These are phyloP conservation scores for Saturnispora bothae DNA, from an alignment of 805 yeast species.

Conservation along the genomic window DNA sequence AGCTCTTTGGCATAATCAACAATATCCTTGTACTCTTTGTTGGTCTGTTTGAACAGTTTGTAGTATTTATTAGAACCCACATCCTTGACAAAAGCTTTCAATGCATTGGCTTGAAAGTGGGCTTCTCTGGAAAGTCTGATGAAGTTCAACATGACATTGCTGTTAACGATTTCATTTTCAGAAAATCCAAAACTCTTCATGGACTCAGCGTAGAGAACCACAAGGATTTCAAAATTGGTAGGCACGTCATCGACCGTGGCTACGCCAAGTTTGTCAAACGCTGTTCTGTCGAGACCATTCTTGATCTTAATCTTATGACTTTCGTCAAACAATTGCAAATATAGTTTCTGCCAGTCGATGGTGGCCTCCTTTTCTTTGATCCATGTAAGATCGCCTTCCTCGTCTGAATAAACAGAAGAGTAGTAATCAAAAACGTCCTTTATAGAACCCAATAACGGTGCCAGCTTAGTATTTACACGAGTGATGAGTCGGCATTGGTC, in stretches of 20 bases:
- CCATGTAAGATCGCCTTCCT: constrained; percentile 24
- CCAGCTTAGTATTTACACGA: constrained; percentile 40
- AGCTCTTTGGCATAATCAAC: constrained; percentile 11
- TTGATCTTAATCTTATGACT: constrained; percentile 17
- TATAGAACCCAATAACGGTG: constrained; percentile 28
- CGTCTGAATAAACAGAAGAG: constrained; percentile 27
- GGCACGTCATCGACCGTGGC: constrained; percentile 6
- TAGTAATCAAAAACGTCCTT: constrained; percentile 36
- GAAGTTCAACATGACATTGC: constrained; percentile 17
- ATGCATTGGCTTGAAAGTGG: constrained; percentile 12
- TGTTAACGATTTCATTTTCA: constrained; percentile 16
- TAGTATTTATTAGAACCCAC: constrained; percentile 8
- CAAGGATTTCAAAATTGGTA: constrained; percentile 22
- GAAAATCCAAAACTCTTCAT: constrained; percentile 17
- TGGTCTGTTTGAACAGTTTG: constrained; percentile 7
- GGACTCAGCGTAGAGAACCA: constrained; percentile 13
- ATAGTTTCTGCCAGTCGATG: constrained; percentile 31
- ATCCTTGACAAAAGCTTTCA: constrained; percentile 2
- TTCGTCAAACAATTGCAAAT: constrained; percentile 24
- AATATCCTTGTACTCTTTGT: constrained; percentile 7
- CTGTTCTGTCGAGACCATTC: constrained; percentile 12
- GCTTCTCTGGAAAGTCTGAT: constrained; percentile 18
- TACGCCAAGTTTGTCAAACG: constrained; percentile 13
- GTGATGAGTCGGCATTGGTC: constrained; percentile 46
- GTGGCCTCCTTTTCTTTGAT: constrained; percentile 30